Evolutionary conservation across 345 rosid species (phyloP).

Genomic region (Lenwebbia sp.): DNA sequence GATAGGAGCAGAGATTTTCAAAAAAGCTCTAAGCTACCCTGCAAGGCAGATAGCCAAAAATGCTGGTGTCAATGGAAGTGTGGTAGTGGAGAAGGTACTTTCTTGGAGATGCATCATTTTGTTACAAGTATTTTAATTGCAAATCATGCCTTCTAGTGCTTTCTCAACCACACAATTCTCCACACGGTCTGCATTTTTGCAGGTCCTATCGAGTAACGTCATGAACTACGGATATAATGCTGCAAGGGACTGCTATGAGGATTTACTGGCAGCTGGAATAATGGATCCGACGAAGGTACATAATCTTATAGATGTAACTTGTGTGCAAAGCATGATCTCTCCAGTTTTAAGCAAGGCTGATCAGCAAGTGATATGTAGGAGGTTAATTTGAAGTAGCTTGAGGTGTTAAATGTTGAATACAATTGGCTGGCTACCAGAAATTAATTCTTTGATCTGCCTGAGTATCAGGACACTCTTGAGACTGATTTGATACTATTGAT

Average conservation of each 20-base stretch:
- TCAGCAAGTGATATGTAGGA: neutral
- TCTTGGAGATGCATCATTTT: neutral
- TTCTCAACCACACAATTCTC: neutral
- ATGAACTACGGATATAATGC: slow-evolving; percentile 76
- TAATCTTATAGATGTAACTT: neutral
- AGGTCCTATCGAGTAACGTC: slow-evolving; percentile 52
- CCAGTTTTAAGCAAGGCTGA: neutral
- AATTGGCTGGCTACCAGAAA: neutral
- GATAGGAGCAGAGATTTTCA: slow-evolving; percentile 92
- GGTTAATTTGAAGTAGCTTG: neutral
- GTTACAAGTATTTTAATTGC: neutral
- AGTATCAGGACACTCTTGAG: neutral
- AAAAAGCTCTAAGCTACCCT: slow-evolving; percentile 75
- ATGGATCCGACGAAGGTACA: slow-evolving; percentile 89
- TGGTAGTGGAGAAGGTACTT: slow-evolving; percentile 63
- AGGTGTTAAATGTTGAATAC: neutral
- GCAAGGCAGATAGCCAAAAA: slow-evolving; percentile 71
- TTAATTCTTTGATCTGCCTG: neutral
- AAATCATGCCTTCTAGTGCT: neutral
- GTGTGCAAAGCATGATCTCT: neutral
- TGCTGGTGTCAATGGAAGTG: slow-evolving; percentile 70
- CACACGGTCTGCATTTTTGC: slow-evolving; percentile 2
- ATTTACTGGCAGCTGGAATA: slow-evolving; percentile 68
- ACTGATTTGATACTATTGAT: neutral
- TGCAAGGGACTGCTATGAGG: slow-evolving; percentile 62